Evolutionary conservation across 2,329 filamentous ascomycete species (phyloP), one percentile per base, ranked within the genome.

Genomic region (Diplocarpon rosae): DNA sequence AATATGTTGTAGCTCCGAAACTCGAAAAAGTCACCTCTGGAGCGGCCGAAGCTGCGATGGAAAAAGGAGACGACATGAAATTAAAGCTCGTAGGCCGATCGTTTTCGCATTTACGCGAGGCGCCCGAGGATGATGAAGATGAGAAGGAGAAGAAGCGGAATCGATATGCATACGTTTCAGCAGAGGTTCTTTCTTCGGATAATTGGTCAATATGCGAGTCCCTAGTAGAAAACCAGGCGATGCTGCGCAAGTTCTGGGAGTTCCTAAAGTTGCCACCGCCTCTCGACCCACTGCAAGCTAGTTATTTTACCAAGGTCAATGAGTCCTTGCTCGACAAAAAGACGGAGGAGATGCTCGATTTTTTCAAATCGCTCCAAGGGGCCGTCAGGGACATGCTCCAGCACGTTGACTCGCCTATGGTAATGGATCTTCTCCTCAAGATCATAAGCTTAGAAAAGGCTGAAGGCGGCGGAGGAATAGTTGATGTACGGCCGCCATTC

Each of bases 271-370:
- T 81, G 44, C 76, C 85, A n/a, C 76, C 86, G 10, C 86, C 90
- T 2, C 75, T 98, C 44, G 90, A 96, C 62, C 85, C 90, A 31
- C 74, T 95, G 5, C 90, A 96, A 66, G 90, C 92, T 14, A 89
- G 89, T 59, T 98, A 98, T 63, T 98, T 98, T 63, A 95, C 90
- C 44, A 98, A 96, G 63, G 89, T 98, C 60, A 96, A 96, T 64
- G 92, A 98, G 67, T 85, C 87, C n/a, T 69, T 98, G 15, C 83
- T 98, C 45, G 92, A 96, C 63, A 93, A 92, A 67, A 96, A 96
- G 73, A 95, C 93, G 5, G 86, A 93, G 59, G 90, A 95, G 52
- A 98, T 96, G 90, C 72, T 96, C 54, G 79, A 82, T 14, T 80
- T 98, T 50, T 78, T 98, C 64, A 93, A 88, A 63, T 82, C 79